phyloP scores from a whole-genome alignment of 1,139 yeast genomes.

The Yamadazyma membranifaciens region DNA sequence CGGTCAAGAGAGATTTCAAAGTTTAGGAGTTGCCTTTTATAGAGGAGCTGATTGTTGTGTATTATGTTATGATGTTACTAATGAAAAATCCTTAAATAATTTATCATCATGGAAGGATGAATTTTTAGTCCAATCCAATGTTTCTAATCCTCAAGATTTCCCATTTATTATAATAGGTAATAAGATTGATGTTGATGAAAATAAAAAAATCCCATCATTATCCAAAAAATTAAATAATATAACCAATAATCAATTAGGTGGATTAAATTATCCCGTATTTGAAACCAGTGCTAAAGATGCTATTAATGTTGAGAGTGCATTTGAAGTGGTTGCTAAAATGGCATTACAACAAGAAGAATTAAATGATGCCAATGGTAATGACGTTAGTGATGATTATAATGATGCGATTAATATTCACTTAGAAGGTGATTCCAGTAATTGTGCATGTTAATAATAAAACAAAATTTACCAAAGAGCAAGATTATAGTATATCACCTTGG shows the following conservation, averaged over 20 bases:
- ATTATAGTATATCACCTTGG: too few relatives aligned
- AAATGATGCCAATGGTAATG: conserved; percentile 82
- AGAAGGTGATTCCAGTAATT: conserved; percentile 74
- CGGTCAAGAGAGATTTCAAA: conserved; percentile 96
- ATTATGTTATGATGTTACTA: conserved; percentile 90
- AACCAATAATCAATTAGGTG: conserved; percentile 77
- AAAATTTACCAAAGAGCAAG: too few relatives aligned
- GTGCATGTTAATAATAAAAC: conserved; percentile 61
- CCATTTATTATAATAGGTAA: conserved; percentile 95
- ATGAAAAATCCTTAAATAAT: conserved; percentile 87
- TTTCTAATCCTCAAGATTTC: conserved; percentile 89
- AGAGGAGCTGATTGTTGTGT: conserved; percentile 99
- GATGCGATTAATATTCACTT: conserved; percentile 94
- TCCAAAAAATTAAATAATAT: conserved; percentile 83
- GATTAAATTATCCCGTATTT: conserved; percentile 78
- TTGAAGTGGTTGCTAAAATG: conserved; percentile 92
- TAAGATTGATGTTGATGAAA: conserved; percentile 91
- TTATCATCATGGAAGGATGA: conserved; percentile 94
- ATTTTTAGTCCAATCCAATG: conserved; percentile 89
- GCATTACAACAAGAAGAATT: conserved; percentile 90
- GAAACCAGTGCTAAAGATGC: conserved; percentile 95
- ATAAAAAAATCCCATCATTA: conserved; percentile 73
- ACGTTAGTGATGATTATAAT: conserved; percentile 71
- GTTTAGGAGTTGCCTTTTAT: conserved; percentile 95
- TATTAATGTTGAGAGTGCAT: conserved; percentile 90